Evolutionary conservation across 805 yeast species (phyloP), one percentile per base, ranked within the genome.

Genomic region (Yamadazyma endophytica): DNA sequence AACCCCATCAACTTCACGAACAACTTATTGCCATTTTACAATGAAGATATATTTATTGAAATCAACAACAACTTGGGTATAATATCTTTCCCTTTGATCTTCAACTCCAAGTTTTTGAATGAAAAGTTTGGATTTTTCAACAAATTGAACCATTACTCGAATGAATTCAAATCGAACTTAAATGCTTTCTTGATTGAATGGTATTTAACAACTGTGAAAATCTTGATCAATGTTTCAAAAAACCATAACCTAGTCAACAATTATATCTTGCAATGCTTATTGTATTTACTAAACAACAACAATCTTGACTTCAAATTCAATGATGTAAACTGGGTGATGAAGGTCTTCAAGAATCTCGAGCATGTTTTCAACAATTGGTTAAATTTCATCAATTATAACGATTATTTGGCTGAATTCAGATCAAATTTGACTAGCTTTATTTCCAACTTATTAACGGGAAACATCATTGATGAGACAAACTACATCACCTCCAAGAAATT

Each of bases 51-150:
- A 6, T 28, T 42, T n/a, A 28, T 17, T 16, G 45, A 41, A 17
- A 44, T 75, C 26, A 73, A 73, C 45, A 71, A 73, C 44, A 74
- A 73, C 38, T 50, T 76, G 31, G 78, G 79, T 1, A 59, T 75
- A 16, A 57, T 74, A 9, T 52, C 72, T 7, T 60, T 71, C 36
- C 81, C 82, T 0, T 42, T 75, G 20, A 46, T 75, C 6, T 63
- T 72, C 46, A 54, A 43, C 37, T 52, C 38, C 36, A 58, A 23
- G 26, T 66, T 64, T 32, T 44, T 57, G n/a, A 46, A 47, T 17
- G 40, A 50, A 9, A 44, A 46, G 15, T 36, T 49, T 7, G 29
- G 38, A 2, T 31, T 48, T 8, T 12, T 44, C n/a, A 30, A 42
- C 6, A 14, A 24, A 13, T 39, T 56, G 11, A 48, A 50, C 16